phyloP scores from a whole-genome alignment of 2,329 filamentous ascomycete genomes.

The Arthroderma sp. region DNA sequence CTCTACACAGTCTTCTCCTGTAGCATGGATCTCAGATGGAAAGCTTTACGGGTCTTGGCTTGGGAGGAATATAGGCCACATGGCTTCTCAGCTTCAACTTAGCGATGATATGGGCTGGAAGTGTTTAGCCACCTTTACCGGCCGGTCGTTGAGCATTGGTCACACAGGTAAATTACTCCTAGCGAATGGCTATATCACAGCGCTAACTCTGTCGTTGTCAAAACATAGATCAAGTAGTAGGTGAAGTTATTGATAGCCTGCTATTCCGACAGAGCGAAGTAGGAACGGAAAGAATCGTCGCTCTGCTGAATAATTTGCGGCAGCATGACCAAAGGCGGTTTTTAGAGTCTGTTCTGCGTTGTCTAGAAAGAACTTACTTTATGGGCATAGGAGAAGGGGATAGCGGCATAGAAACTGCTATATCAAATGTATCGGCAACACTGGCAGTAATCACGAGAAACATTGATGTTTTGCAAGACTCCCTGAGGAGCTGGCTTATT shows the following conservation, averaged over 20 bases:
- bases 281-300: constrained; percentile 22
- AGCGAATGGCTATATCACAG: neutral
- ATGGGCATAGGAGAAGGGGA: constrained; percentile 1
- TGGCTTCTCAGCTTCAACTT: constrained; percentile 34
- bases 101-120: constrained; percentile 23
- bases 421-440: constrained; percentile 50
- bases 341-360: constrained; percentile 35
- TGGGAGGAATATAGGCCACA: constrained; percentile 46
- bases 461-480: constrained; percentile 39
- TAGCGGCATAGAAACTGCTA: constrained; percentile 15
- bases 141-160: constrained; percentile 56
- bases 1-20: constrained; percentile 16
- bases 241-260: constrained; percentile 29
- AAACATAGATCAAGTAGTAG: constrained; percentile 29
- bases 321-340: constrained; percentile 38
- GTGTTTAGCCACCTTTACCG: constrained; percentile 35
- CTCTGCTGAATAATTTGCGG: constrained; percentile 34
- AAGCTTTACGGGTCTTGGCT: constrained; percentile 59
- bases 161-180: constrained; percentile 47
- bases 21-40: constrained; percentile 54
- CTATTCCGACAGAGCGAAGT: constrained; percentile 23
- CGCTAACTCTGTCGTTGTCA: constrained; percentile 11
- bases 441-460: constrained; percentile 40
- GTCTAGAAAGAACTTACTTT: neutral
- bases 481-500: constrained; percentile 54